Base-by-base conservation (phyloP, 148 eudicot genomes). In the Arctostaphylos glauca region DNA sequence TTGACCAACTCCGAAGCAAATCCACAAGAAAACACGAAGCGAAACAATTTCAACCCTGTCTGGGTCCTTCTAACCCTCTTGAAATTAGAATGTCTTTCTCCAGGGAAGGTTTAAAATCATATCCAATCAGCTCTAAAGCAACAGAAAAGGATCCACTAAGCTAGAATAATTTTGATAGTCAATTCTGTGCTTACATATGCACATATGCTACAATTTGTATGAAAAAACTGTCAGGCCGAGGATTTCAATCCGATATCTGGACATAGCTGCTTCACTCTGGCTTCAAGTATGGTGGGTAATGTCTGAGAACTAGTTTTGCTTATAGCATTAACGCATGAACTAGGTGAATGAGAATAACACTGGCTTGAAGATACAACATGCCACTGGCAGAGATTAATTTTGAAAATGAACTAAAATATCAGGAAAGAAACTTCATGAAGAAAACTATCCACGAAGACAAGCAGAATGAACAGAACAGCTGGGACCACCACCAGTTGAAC, bases 391-490 rank as follows among this genome's bases (percentile, higher is more conserved):
- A 67, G 3, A 23, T 67, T 10, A 67, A 19, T 19, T 31, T 25
- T 67, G 0, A 31, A 23, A 25, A 23, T 25, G 13, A 67, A 43
- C 15, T 67, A 9, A 23, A 16, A 67, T 67, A 23, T 9, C 72
- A 31, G 15, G 13, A 18, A 41, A 19, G 19, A 59, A 79, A n/a
- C 14, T 67, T 66, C 74, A 50, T 48, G 50, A 81, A 38, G 31
- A 48, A 73, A 44, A 43, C 9, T 31, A 55, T 41, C 4, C 77
- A 80, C 23, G 41, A 5, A 81, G n/a, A 81, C 78, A 72, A 54
- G 59, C 60, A 49, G 10, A 4, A 44, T 21, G 15, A 55, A 70
- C 58, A 38, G 19, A 70, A 48, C 76, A 72, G 75, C 50, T 72
- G 25, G 41, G 38, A 56, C 47, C 77, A 71, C 6, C 55, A 80